Percentiles rank a stretch among this genome's conserved stretches.
Evolutionary conservation across 2,329 filamentous ascomycete genomes (phyloP).

Genomic region (Fusarium tricinctum): DNA sequence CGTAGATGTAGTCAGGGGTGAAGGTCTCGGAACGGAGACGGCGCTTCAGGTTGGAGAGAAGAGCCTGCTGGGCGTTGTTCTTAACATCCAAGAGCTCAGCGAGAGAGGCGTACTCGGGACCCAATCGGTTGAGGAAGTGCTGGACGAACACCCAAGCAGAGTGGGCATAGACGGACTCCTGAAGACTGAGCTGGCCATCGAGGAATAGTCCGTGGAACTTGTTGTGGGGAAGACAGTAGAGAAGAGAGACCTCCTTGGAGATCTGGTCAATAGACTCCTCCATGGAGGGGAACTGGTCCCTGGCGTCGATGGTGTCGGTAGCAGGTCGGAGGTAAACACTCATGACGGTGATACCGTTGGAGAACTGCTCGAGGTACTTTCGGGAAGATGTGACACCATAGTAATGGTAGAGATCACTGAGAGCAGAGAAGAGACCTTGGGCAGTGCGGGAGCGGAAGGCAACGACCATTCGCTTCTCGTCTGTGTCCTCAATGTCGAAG

Average conservation of each 20-base stretch:
- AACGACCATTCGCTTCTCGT: slow-evolving; percentile 94
- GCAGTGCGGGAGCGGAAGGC: slow-evolving; percentile 95
- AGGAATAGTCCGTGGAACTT: slow-evolving; percentile 94
- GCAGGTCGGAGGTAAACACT: slow-evolving; percentile 91
- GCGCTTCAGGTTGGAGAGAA: slow-evolving; percentile 95
- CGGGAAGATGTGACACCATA: slow-evolving; percentile 96
- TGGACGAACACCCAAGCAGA: slow-evolving; percentile 98
- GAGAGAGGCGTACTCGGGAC: slow-evolving; percentile 90
- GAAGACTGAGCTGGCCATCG: slow-evolving; percentile 86
- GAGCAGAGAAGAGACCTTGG: slow-evolving; percentile 91
- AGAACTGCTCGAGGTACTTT: slow-evolving; percentile 99
- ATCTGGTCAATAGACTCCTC: slow-evolving; percentile 98
- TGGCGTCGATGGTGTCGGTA: slow-evolving; percentile 58
- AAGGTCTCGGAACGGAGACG: slow-evolving; percentile 96
- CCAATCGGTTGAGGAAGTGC: slow-evolving; percentile 96
- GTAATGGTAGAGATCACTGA: slow-evolving; percentile 98
- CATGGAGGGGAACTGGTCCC: slow-evolving; percentile 73
- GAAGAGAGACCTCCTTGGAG: slow-evolving; percentile 95
- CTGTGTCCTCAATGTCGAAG: slow-evolving; percentile 91
- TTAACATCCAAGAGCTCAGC: slow-evolving; percentile 82
- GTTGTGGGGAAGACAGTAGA: slow-evolving; percentile 98
- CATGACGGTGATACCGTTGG: slow-evolving; percentile 97
- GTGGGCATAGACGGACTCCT: slow-evolving; percentile 97
- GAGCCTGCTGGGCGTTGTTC: slow-evolving; percentile 87
- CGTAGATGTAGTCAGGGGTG: slow-evolving; percentile 96